These are phyloP conservation scores for Epichloe hybrida DNA, from an alignment of 2,329 filamentous ascomycete species.

Conservation along the genomic window DNA sequence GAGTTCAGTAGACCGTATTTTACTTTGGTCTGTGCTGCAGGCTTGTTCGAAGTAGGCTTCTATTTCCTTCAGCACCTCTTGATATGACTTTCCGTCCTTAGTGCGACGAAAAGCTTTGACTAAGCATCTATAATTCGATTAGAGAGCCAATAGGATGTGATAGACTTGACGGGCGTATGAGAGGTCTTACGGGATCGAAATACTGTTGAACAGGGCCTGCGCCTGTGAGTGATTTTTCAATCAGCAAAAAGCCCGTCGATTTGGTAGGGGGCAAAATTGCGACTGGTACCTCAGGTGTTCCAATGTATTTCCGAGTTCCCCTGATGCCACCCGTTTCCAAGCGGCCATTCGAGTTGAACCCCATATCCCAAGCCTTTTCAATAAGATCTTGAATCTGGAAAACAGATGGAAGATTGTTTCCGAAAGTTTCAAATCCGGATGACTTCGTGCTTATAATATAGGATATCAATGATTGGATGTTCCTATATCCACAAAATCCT, in stretches of 20 bases:
- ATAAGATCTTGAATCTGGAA: slow-evolving; percentile 76
- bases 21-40: slow-evolving; percentile 30
- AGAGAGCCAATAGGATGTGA: background rate
- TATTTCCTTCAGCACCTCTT: slow-evolving; percentile 50
- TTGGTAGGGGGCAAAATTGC: background rate
- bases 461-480: slow-evolving; percentile 82
- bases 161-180: background rate
- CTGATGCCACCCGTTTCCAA: slow-evolving; percentile 75
- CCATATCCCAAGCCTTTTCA: slow-evolving; percentile 75
- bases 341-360: slow-evolving; percentile 62
- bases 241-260: background rate
- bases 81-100: slow-evolving; percentile 30
- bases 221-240: slow-evolving; percentile 34
- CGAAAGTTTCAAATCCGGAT: slow-evolving; percentile 47
- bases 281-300: slow-evolving; percentile 62
- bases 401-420: slow-evolving; percentile 54
- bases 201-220: slow-evolving; percentile 59
- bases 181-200: slow-evolving; percentile 48
- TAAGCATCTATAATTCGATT: slow-evolving; percentile 34
- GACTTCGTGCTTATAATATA: slow-evolving; percentile 52
- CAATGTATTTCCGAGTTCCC: slow-evolving; percentile 90
- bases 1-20: slow-evolving; percentile 56
- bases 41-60: slow-evolving; percentile 62
- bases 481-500: slow-evolving; percentile 89
- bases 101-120: slow-evolving; percentile 44